Evolutionary conservation across 2,329 filamentous ascomycete genomes (phyloP).

Genomic region (Trichoderma oligosporum): DNA sequence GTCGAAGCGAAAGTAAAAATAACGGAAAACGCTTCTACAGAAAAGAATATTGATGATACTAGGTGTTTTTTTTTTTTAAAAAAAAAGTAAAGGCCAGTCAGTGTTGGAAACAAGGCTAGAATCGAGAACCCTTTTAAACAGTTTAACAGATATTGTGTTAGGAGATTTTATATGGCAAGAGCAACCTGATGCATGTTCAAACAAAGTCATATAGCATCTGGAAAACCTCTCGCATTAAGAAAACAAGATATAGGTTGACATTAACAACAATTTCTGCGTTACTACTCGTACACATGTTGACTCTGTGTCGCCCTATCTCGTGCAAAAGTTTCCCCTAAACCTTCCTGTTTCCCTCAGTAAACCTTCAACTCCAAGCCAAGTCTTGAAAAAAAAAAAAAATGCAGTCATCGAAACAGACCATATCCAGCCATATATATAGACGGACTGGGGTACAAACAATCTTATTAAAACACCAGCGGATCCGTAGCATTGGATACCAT

Average conservation of each 20-base stretch:
- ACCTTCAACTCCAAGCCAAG: constrained; percentile 19
- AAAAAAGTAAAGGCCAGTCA: too few species aligned
- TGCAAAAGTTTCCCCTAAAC: neutral
- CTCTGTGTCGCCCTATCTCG: neutral
- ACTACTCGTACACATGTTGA: constrained; percentile 4
- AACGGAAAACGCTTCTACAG: neutral
- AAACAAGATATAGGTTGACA: neutral
- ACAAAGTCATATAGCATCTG: neutral
- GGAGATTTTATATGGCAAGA: neutral
- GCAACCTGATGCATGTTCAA: neutral
- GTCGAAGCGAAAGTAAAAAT: neutral
- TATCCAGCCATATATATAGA: constrained; percentile 23
- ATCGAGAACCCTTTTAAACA: neutral
- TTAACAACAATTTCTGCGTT: neutral
- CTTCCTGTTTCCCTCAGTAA: constrained; percentile 19
- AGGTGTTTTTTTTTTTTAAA: too few species aligned
- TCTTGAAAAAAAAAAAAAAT: constrained; percentile 21
- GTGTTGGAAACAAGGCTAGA: neutral
- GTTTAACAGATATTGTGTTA: too few species aligned
- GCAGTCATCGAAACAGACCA: constrained; percentile 16
- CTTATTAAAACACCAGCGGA: constrained; percentile 28
- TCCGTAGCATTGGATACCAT: constrained; percentile 13
- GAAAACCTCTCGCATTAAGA: neutral
- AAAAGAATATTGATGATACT: too few species aligned
- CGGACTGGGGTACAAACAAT: constrained; percentile 24